phyloP scores from a whole-genome alignment of 495 filamentous ascomycete genomes.

The Xanthoparmelia taractica region DNA sequence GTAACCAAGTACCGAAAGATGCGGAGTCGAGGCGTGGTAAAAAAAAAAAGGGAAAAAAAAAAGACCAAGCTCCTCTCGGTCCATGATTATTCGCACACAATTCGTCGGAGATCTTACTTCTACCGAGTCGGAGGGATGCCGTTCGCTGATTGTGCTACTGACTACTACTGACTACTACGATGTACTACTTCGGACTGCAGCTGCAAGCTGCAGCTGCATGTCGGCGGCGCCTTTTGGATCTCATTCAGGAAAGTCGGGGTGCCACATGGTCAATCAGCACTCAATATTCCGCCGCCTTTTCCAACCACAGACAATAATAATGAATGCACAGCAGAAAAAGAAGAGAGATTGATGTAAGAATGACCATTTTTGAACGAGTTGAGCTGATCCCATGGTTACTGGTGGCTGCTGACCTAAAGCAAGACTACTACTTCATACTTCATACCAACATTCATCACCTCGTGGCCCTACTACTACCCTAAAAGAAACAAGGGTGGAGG shows the following conservation, averaged over 20 bases:
- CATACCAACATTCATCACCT: too few species aligned
- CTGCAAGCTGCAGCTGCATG: too few species aligned
- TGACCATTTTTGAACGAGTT: too few species aligned
- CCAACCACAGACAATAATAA: too few species aligned
- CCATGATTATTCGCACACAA: too few species aligned
- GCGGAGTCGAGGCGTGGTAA: slow-evolving; percentile 13
- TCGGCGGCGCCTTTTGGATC: neutral
- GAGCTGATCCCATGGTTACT: too few species aligned
- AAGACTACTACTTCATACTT: too few species aligned
- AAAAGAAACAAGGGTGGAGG: neutral
- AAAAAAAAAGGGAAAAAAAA: neutral
- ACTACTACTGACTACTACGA: too few species aligned
- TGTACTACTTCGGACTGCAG: too few species aligned
- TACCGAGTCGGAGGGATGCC: slow-evolving; percentile 1
- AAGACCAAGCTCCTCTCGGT: neutral
- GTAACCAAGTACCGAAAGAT: slow-evolving; percentile 7
- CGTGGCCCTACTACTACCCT: neutral
- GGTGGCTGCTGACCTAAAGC: too few species aligned
- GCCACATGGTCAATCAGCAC: neutral
- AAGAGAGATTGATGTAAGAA: neutral
- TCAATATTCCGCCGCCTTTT: neutral
- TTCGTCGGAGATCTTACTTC: neutral
- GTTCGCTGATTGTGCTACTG: neutral
- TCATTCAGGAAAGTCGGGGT: neutral
- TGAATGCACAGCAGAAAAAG: neutral